These are phyloP conservation scores for Salix caprea DNA, from an alignment of 345 rosid genomes.

Conservation along the genomic window DNA sequence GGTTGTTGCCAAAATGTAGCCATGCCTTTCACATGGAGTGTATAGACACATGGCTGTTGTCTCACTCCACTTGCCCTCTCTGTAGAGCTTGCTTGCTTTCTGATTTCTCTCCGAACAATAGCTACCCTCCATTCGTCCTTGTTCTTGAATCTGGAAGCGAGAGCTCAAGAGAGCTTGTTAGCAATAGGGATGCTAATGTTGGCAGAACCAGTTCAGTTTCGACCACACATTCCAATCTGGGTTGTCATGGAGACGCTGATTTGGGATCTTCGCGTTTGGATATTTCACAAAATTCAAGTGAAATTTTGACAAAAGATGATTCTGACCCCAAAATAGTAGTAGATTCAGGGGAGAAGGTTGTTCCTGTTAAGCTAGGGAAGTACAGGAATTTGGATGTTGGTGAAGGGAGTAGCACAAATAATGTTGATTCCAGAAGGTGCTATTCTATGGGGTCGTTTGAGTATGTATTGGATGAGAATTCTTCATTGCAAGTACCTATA, in stretches of 20 bases:
- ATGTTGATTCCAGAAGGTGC: slow-evolving; percentile 69
- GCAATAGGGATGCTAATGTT: slow-evolving; percentile 39
- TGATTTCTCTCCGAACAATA: slow-evolving; percentile 52
- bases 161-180: slow-evolving; percentile 63
- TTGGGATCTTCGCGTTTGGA: slow-evolving; percentile 45
- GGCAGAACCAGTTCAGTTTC: slow-evolving; percentile 38
- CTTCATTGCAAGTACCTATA: slow-evolving; percentile 71
- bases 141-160: slow-evolving; percentile 92
- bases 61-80: slow-evolving; percentile 98
- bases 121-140: slow-evolving; percentile 56
- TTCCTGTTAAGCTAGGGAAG: slow-evolving; percentile 85
- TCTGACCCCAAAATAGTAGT: slow-evolving; percentile 11
- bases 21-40: slow-evolving; percentile 99
- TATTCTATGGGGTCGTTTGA: slow-evolving; percentile 97
- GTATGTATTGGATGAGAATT: slow-evolving; percentile 81
- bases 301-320: slow-evolving; percentile 30
- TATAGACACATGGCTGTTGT: slow-evolving; percentile 95
- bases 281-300: slow-evolving; percentile 31
- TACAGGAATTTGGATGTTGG: slow-evolving; percentile 63
- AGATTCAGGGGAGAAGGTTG: slow-evolving; percentile 59
- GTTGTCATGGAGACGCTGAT: slow-evolving; percentile 30
- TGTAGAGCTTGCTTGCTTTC: slow-evolving; percentile 74
- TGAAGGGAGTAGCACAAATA: slow-evolving; percentile 45
- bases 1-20: slow-evolving; percentile 93
- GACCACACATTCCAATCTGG: slow-evolving; percentile 44